A percentile compares a stretch with the other conserved stretches of the same genome.
phyloP scores from a whole-genome alignment of 2,329 filamentous ascomycete species.

The Cladobotryum protrusum region DNA sequence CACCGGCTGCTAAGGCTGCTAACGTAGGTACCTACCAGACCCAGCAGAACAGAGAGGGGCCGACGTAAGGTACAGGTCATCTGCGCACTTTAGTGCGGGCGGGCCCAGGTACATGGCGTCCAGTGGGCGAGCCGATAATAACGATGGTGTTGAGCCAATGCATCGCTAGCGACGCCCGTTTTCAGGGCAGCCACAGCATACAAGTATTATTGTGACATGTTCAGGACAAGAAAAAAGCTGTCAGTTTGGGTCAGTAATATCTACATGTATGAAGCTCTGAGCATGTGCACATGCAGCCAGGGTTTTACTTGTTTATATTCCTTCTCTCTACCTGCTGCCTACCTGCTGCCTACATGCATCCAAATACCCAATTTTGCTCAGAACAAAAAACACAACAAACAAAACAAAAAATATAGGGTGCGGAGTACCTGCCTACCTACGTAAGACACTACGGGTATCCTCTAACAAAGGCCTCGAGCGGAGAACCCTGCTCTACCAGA shows the following conservation, averaged over 20 bases:
- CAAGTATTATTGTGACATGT: neutral
- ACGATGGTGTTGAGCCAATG: constrained; percentile 6
- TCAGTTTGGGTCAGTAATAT: no score
- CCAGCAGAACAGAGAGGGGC: constrained; percentile 5
- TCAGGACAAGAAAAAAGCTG: neutral
- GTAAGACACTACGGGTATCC: neutral
- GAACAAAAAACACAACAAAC: no score
- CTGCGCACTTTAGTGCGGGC: constrained; percentile 28
- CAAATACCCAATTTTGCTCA: neutral
- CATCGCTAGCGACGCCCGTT: constrained; percentile 8
- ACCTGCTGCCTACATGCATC: neutral
- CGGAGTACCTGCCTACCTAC: neutral
- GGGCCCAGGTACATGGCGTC: constrained; percentile 28
- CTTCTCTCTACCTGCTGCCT: neutral
- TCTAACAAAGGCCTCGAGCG: neutral
- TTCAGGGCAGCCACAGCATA: constrained; percentile 3
- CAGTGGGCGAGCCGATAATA: constrained; percentile 10
- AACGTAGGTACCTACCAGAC: neutral
- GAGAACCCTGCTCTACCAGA: no score
- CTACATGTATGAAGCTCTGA: neutral
- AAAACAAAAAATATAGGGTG: no score
- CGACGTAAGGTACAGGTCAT: constrained; percentile 33
- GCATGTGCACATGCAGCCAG: neutral
- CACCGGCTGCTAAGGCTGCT: neutral
- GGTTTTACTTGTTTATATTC: neutral